Base-by-base conservation (phyloP, 2,329 filamentous ascomycete species). In the Conoideocrella luteorostrata region DNA sequence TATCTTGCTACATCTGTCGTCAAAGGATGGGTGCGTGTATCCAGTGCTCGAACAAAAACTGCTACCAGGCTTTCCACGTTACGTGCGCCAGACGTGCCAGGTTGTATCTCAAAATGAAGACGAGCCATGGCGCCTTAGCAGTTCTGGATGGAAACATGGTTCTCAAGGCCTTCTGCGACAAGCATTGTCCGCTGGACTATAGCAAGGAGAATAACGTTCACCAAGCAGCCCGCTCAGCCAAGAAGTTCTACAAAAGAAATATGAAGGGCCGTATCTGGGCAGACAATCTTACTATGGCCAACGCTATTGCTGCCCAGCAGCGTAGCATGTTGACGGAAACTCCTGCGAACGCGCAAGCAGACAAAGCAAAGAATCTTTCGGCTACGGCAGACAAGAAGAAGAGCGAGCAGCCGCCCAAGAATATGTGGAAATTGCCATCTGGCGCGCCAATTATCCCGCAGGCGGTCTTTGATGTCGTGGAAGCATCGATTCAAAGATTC, bases 1-100 rank as follows among this genome's bases (percentile, higher is more conserved):
- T 96, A 58, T 83, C 79, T 32, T 98, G 93, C 68, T 98, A 98
- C 63, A 94, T 98, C 45, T 98, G 93, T 68, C 85, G 89, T 52
- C 93, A 98, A 66, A 86, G 84, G 56, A 98, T 98, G 93, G 93
- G 93, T 18, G 91, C 93, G 32, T 97, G 91, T 64, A 96, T 98
- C 48, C 93, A 98, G 64, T 98, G 93, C 64, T 88, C 90, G 48
- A 96, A 97, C 69, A 97, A 96, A 66, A 88, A 85, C 49, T 98
- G 93, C 64, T 98, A 95, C 59, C 84, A 91, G 58, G 93, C 93
- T 7, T 98, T 98, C 62, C 93, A 98, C 65, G 89, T 96, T 43
- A 97, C 93, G 5, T 98, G 93, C 62, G 93, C 93, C 20, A 80
- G 93, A 44, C 81, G 87, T 55, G 89, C 90, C 38, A 83, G 84